Percentiles rank a stretch among this genome's conserved stretches.
These are phyloP conservation scores for Isatis tinctoria DNA, from an alignment of 345 rosid species.

Conservation along the genomic window DNA sequence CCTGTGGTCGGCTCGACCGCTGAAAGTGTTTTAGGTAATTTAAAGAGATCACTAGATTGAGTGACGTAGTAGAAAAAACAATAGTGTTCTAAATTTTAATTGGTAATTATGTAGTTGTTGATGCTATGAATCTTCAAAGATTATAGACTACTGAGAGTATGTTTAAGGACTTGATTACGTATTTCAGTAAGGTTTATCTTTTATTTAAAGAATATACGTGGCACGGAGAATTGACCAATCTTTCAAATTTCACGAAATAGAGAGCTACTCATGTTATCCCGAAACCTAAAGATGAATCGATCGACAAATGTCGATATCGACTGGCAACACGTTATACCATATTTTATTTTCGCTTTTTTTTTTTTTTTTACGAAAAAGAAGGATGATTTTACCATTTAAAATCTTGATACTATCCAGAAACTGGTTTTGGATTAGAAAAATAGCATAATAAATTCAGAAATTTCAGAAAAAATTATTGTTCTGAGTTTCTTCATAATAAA, in stretches of 20 bases:
- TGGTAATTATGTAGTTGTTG: neutral
- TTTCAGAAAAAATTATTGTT: neutral
- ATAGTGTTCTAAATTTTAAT: neutral
- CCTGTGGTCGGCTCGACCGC: neutral
- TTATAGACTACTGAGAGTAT: neutral
- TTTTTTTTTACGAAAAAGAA: neutral
- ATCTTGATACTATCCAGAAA: neutral
- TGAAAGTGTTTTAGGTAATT: neutral
- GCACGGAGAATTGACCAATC: neutral
- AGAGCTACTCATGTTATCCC: neutral
- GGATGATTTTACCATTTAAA: neutral
- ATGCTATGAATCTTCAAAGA: neutral
- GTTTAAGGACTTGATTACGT: neutral
- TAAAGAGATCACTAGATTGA: neutral
- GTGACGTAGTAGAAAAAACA: neutral
- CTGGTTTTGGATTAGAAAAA: neutral
- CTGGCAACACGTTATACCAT: neutral
- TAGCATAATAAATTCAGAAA: neutral
- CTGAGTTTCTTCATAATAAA: neutral
- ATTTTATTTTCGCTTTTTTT: neutral
- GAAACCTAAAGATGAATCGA: neutral
- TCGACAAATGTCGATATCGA: neutral
- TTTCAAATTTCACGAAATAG: neutral
- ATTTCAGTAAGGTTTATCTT: neutral
- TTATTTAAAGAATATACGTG: neutral